Percentiles rank a stretch among this genome's conserved stretches.
Conservation (phyloP, 352 stramenopile genomes). For the Phytophthora hibernalis region DNA sequence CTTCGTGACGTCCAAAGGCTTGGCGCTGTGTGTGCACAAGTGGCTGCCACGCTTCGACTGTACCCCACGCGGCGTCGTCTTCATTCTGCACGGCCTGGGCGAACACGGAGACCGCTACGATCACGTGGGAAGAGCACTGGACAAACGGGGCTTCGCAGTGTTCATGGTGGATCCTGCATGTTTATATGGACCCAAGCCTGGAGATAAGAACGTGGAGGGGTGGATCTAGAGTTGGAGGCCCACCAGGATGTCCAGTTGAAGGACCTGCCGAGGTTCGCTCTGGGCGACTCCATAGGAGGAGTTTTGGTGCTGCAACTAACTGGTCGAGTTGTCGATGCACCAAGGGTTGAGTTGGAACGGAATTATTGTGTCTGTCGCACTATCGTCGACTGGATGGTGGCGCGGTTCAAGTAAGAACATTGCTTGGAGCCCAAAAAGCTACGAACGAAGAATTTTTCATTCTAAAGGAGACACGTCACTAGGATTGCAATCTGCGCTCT, state of each 20-base stretch:
- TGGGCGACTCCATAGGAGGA: conserved; percentile 67
- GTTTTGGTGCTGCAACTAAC: conserved; percentile 51
- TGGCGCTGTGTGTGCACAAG: conserved; percentile 55
- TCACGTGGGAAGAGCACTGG: conserved; percentile 49
- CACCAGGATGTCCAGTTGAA: conserved; percentile 45
- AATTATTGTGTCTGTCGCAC: conserved; percentile 47
- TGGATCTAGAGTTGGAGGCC: conserved; percentile 41
- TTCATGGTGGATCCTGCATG: conserved; percentile 64
- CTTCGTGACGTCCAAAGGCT: conserved; percentile 46
- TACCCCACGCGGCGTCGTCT: conserved; percentile 44
- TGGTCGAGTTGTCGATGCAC: conserved; percentile 32
- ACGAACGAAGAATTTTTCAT: too few relatives aligned
- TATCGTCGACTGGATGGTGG: conserved; percentile 48
- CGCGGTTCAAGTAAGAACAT: conserved; percentile 25
- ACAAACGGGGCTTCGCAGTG: conserved; percentile 50
- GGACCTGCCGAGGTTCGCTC: conserved; percentile 55
- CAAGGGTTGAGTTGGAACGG: conserved; percentile 41
- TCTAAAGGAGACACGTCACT: not conserved
- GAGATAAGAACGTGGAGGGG: conserved; percentile 21
- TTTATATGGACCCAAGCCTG: conserved; percentile 31
- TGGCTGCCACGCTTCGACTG: conserved; percentile 44
- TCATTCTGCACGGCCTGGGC: conserved; percentile 65
- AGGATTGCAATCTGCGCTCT: conserved; percentile 10
- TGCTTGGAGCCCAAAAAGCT: too few relatives aligned
- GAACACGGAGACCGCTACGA: conserved; percentile 64